These are phyloP conservation scores for Penicillium longicatenatum DNA, from an alignment of 495 filamentous ascomycete species.

Conservation along the genomic window DNA sequence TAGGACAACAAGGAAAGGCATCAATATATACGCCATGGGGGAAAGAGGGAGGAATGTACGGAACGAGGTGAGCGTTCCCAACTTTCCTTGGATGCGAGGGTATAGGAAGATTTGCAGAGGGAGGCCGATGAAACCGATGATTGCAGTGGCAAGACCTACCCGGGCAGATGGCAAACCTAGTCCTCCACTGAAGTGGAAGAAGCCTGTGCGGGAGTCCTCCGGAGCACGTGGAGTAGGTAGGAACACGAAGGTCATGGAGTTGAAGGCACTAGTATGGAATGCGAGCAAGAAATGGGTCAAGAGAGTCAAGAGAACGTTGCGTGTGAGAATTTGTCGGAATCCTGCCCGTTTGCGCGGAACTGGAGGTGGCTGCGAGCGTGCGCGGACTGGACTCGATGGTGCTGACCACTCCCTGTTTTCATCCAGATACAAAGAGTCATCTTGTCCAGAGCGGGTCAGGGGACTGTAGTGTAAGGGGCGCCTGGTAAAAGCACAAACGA, in stretches of 20 bases:
- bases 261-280: conserved; percentile 77
- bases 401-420: conserved; percentile 30
- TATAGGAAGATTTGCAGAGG: conserved; percentile 71
- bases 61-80: conserved; percentile 65
- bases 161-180: conserved; percentile 67
- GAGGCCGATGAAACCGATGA: conserved; percentile 71
- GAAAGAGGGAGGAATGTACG: conserved; percentile 62
- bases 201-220: conserved; percentile 43
- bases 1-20: conserved; percentile 67
- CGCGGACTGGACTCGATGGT: conserved; percentile 30
- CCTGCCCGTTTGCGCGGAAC: conserved; percentile 39
- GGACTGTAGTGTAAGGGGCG: conserved; percentile 32
- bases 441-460: conserved; percentile 27
- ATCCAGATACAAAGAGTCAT: conserved; percentile 36
- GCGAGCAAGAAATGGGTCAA: conserved; percentile 66
- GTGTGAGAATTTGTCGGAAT: conserved; percentile 63
- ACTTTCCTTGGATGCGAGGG: conserved; percentile 56
- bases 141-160: conserved; percentile 68
- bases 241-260: conserved; percentile 71
- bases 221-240: conserved; percentile 64
- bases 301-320: conserved; percentile 62
- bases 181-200: conserved; percentile 71
- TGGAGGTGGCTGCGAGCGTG: conserved; percentile 14
- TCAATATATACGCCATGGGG: conserved; percentile 63
- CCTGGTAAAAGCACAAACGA: conserved; percentile 37